Percentiles rank a stretch among this genome's conserved stretches.
These are phyloP conservation scores for Coniochaeta hoffmannii DNA, from an alignment of 2,329 filamentous ascomycete species.

Conservation along the genomic window DNA sequence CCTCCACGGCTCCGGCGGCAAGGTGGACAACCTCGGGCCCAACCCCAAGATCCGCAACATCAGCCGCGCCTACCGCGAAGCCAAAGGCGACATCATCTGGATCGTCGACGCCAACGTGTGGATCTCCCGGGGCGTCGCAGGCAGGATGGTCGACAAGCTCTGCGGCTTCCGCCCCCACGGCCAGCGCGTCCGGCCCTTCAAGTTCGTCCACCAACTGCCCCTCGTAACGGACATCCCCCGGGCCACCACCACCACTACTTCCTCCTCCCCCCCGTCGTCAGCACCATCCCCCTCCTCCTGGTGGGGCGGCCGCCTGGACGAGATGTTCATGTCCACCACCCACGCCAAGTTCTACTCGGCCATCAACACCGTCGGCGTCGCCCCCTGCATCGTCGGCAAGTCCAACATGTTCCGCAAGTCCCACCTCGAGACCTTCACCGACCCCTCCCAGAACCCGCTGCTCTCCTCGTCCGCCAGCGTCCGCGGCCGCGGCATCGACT, in stretches of 20 bases:
- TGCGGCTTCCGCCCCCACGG: constrained; percentile 55
- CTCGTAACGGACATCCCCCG: constrained; percentile 65
- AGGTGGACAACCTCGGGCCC: constrained; percentile 62
- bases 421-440: constrained; percentile 70
- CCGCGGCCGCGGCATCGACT: constrained; percentile 67
- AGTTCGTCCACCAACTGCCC: constrained; percentile 92
- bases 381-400: constrained; percentile 92
- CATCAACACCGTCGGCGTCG: constrained; percentile 87
- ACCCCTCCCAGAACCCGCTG: constrained; percentile 36
- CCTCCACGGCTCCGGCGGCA: constrained; percentile 46
- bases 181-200: constrained; percentile 53
- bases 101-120: constrained; percentile 96
- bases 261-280: background rate
- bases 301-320: constrained; percentile 79
- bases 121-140: constrained; percentile 71
- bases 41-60: constrained; percentile 99
- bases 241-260: no score
- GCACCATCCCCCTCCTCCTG: constrained; percentile 12
- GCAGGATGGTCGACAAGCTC: constrained; percentile 83
- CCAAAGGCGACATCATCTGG: constrained; percentile 84
- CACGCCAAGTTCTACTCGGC: constrained; percentile 98
- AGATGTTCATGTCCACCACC: constrained; percentile 87
- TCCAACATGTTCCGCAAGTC: constrained; percentile 97
- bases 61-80: constrained; percentile 85
- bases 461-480: constrained; percentile 28